Conservation (phyloP, 1,139 yeast genomes). For the Hyphopichia burtonii region DNA sequence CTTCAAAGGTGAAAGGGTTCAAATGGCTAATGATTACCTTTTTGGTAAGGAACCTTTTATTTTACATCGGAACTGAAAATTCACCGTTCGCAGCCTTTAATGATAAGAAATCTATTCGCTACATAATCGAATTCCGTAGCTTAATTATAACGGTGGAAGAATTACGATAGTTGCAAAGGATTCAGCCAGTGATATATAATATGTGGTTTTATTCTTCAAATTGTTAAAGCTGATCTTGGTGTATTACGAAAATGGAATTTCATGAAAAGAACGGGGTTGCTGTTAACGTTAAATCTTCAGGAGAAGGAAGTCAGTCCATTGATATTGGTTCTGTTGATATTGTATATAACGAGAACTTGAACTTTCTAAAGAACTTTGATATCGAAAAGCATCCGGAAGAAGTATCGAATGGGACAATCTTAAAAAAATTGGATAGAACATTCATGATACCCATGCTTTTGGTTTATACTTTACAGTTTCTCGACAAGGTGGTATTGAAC, state of each 20-base stretch:
- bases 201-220: too few relatives aligned
- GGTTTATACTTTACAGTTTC: slow-evolving; percentile 38
- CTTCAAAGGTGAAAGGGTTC: too few relatives aligned
- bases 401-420: slow-evolving; percentile 5
- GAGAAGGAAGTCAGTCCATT: slow-evolving; percentile 7
- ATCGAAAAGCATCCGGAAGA: slow-evolving; percentile 13
- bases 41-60: background rate
- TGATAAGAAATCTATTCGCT: background rate
- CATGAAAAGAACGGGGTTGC: background rate
- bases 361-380: slow-evolving; percentile 14
- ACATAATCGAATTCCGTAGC: background rate
- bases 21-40: background rate
- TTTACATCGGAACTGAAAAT: background rate
- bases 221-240: too few relatives aligned
- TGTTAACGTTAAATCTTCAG: slow-evolving; percentile 10
- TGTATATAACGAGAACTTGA: slow-evolving; percentile 12
- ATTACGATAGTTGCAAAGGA: too few relatives aligned
- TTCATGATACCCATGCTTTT: slow-evolving; percentile 19
- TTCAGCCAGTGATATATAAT: background rate
- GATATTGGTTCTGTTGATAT: slow-evolving; percentile 2
- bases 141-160: too few relatives aligned
- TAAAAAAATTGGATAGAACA: slow-evolving; percentile 9
- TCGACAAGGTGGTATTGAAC: slow-evolving; percentile 42
- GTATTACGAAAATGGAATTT: background rate
- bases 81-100: background rate